Base-by-base conservation (phyloP, 1,284 basidiomycete genomes). In the Pyrrhoderma noxium region DNA sequence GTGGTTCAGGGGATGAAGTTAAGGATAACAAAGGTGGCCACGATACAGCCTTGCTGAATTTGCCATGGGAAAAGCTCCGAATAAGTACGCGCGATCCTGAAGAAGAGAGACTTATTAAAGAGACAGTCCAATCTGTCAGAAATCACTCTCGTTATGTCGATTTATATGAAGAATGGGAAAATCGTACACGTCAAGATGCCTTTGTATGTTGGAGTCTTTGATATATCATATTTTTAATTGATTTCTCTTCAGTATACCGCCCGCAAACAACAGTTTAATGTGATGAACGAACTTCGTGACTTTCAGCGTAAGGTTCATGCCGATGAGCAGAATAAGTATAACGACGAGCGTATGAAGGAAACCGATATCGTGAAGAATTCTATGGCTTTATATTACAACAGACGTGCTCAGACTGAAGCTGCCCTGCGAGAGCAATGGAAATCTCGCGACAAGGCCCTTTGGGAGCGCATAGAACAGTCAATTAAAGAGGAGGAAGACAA, bases 121-220 rank as follows among this genome's bases (percentile, higher is more conserved):
- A 87, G 19, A 81, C 81, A 0, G 67, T 89, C 3, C 77, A 81
- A 3, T 76, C 84, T 7, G 85, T 89, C 54, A 76, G 83, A 18
- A 70, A 84, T 35, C 76, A 77, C 16, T 75, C 79, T 13, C 74
- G 75, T 51, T 75, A 88, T 68, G 70, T 78, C 52, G 86, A 89
- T 59, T 80, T 81, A 16, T 87, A 86, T 56, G 84, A 87, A 66
- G 84, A 88, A 59, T 89, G 85, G 85, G 79, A 85, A 65, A 75
- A 73, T 55, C 70, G 80, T 57, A 77, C 79, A 23, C 72, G 77
- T 34, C 77, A 74, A 58, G 85, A 89, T 56, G 81, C 86, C 13
- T 79, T 83, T 59, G 86, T 89, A 61, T 57, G 82, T 74, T 4
- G 27, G 21, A 14, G 22, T 9, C 14, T 11, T 16, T 23, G n/a